These are phyloP conservation scores for Pythium dissimile DNA, from an alignment of 352 stramenopile species.

Conservation along the genomic window DNA sequence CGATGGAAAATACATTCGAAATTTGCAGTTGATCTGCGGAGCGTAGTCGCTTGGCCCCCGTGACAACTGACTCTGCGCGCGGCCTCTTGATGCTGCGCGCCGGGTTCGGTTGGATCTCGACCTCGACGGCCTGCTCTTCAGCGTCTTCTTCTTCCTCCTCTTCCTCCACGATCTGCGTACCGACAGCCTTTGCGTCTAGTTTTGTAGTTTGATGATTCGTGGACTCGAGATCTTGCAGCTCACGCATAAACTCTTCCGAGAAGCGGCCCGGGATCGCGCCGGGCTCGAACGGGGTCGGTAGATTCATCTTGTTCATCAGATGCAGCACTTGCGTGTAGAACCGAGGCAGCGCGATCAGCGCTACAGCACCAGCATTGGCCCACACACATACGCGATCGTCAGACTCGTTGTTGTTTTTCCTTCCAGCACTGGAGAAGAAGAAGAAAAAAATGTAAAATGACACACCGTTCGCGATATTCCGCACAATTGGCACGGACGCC, in stretches of 20 bases:
- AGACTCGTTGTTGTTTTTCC: too few species aligned
- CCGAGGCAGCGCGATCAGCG: conserved; percentile 78
- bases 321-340: conserved; percentile 91
- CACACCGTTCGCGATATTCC: conserved; percentile 86
- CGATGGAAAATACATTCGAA: too few species aligned
- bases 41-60: background rate
- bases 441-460: background rate
- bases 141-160: conserved; percentile 15
- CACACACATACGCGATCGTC: too few species aligned
- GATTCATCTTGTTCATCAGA: conserved; percentile 92
- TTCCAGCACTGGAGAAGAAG: too few species aligned
- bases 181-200: too few species aligned
- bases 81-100: background rate
- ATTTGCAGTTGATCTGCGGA: too few species aligned
- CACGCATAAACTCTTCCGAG: conserved; percentile 20
- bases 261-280: conserved; percentile 68
- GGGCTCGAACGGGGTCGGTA: conserved; percentile 75
- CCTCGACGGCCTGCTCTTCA: background rate
- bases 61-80: background rate
- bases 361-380: too few species aligned
- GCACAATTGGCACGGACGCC: conserved; percentile 66
- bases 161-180: background rate
- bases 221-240: background rate
- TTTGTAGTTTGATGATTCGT: background rate
- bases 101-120: too few species aligned